Evolutionary conservation across 2,329 filamentous ascomycete genomes (phyloP).

Genomic region (Sporothrix mexicana): DNA sequence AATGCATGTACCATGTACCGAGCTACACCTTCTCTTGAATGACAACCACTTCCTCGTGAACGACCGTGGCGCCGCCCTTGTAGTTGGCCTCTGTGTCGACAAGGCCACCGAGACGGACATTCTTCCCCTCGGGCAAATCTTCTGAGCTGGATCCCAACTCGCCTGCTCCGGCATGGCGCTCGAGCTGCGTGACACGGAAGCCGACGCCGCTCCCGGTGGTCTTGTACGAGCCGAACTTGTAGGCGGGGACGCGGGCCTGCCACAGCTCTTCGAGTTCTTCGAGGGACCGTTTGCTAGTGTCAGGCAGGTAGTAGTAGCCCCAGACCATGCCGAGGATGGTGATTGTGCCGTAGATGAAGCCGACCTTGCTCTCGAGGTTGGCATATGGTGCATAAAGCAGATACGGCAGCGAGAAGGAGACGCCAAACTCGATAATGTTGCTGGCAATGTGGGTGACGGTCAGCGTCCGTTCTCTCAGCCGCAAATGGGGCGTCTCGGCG

Average conservation of each 20-base stretch:
- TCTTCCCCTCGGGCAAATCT: conserved; percentile 20
- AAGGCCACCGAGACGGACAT: neutral
- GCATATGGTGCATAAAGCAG: conserved; percentile 34
- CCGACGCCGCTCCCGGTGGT: conserved; percentile 27
- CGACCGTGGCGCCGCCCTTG: conserved; percentile 20
- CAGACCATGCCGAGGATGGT: conserved; percentile 31
- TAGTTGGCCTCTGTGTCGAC: neutral
- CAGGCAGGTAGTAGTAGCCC: conserved; percentile 36
- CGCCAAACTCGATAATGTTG: conserved; percentile 33
- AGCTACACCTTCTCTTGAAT: conserved; percentile 14
- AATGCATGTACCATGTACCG: neutral
- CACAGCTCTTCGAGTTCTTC: conserved; percentile 38
- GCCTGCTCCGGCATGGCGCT: conserved; percentile 31
- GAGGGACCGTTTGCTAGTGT: conserved; percentile 33
- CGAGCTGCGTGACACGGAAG: conserved; percentile 33
- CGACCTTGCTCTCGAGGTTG: conserved; percentile 33
- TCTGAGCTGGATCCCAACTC: conserved; percentile 25
- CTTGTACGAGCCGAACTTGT: conserved; percentile 30
- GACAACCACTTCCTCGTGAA: conserved; percentile 28
- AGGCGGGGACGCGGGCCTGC: conserved; percentile 30
- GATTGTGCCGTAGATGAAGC: conserved; percentile 39
- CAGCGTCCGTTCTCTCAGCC: conserved; percentile 34
- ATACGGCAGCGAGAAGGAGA: conserved; percentile 35
- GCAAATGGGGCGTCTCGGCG: conserved; percentile 34
- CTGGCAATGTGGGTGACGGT: conserved; percentile 29